Evolutionary conservation across 176 grass and related monocot genomes (phyloP).

Genomic region (Carex scoparia): DNA sequence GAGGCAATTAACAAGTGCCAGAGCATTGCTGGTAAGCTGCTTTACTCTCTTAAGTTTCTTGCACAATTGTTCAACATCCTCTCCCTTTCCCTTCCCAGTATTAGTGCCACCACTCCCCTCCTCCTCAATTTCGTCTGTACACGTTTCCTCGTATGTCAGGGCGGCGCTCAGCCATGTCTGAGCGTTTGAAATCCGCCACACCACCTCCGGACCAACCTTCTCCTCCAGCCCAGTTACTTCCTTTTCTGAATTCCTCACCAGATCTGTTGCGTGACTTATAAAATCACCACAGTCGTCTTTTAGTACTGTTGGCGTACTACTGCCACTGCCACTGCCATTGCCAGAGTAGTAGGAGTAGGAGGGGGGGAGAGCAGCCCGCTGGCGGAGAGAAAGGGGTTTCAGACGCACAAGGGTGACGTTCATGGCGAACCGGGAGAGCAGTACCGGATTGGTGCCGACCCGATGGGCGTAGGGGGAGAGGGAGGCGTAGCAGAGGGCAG

Average conservation of each 20-base stretch:
- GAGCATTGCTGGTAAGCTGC: conserved; percentile 50
- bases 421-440: conserved; percentile 41
- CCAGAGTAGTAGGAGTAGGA: too few relatives aligned
- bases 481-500: conserved; percentile 35
- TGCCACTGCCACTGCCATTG: rapidly evolving
- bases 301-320: background rate
- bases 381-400: background rate
- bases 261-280: conserved; percentile 19
- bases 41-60: conserved; percentile 2
- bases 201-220: conserved; percentile 24
- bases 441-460: conserved; percentile 22
- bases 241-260: conserved; percentile 20
- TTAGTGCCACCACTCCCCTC: background rate
- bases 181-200: conserved; percentile 55
- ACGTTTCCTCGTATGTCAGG: conserved; percentile 54
- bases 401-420: conserved; percentile 29
- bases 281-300: conserved; percentile 37
- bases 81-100: background rate
- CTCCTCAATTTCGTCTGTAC: conserved; percentile 32
- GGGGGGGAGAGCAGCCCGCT: background rate
- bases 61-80: background rate
- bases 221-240: conserved; percentile 23
- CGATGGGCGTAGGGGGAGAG: conserved; percentile 27
- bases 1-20: conserved; percentile 46
- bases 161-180: conserved; percentile 72